Evolutionary conservation across 805 yeast species (phyloP).

Genomic region (Pichia cephalocereana): DNA sequence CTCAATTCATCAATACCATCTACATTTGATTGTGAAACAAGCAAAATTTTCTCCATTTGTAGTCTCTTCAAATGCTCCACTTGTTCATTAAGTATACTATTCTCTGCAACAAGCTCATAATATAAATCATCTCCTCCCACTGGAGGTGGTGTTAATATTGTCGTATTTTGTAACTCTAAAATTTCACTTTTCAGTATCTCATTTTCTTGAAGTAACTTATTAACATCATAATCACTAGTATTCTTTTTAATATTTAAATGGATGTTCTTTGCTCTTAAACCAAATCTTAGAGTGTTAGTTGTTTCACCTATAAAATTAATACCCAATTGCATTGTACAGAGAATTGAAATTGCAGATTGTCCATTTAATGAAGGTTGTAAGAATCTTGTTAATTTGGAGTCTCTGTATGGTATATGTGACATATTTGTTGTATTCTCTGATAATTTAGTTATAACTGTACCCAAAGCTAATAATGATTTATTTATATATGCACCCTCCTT

Average conservation of each 20-base stretch:
- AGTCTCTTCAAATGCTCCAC: conserved; percentile 61
- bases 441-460: conserved; percentile 84
- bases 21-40: not conserved
- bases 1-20: not conserved
- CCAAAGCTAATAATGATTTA: conserved; percentile 80
- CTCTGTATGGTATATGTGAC: conserved; percentile 81
- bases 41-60: conserved; percentile 26
- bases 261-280: conserved; percentile 86
- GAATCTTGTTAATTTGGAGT: conserved; percentile 82
- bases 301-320: conserved; percentile 63
- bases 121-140: conserved; percentile 18
- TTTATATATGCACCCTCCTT: conserved; percentile 93
- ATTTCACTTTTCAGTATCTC: conserved; percentile 52
- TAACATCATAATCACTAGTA: conserved; percentile 39
- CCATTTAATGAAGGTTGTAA: conserved; percentile 92
- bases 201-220: conserved; percentile 48
- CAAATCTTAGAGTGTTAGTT: conserved; percentile 79
- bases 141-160: conserved; percentile 18
- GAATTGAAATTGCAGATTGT: conserved; percentile 67
- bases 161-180: conserved; percentile 18
- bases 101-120: conserved; percentile 46
- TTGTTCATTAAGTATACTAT: conserved; percentile 52
- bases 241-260: conserved; percentile 55
- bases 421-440: conserved; percentile 13
- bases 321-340: conserved; percentile 78